phyloP scores from a whole-genome alignment of 768 basidiomycete species.

The Naganishia antarctica region DNA sequence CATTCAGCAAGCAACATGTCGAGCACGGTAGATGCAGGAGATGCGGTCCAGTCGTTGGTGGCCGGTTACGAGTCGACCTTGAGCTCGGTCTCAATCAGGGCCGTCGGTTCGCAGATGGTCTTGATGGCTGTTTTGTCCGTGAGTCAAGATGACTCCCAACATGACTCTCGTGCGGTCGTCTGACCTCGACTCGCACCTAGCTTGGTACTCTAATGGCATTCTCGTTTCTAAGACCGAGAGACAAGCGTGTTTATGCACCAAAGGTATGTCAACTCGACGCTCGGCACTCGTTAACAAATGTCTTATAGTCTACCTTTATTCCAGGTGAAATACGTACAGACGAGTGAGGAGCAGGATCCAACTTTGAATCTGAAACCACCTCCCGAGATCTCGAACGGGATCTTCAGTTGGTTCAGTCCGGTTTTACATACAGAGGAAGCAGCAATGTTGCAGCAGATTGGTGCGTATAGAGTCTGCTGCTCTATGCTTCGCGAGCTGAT shows the following conservation, averaged over 20 bases:
- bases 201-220: slow-evolving; percentile 55
- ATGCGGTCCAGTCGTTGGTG: slow-evolving; percentile 35
- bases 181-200: slow-evolving; percentile 22
- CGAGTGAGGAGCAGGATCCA: slow-evolving; percentile 44
- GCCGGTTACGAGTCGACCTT: slow-evolving; percentile 40
- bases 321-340: slow-evolving; percentile 72
- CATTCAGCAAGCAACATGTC: not conserved
- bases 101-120: slow-evolving; percentile 49
- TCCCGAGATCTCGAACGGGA: slow-evolving; percentile 66
- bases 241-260: slow-evolving; percentile 87
- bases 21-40: slow-evolving; percentile 3
- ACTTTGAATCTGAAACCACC: slow-evolving; percentile 48
- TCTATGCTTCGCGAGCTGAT: not conserved
- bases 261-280: slow-evolving; percentile 50
- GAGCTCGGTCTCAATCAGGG: slow-evolving; percentile 46
- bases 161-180: not conserved
- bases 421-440: slow-evolving; percentile 77
- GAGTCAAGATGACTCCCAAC: slow-evolving; percentile 8
- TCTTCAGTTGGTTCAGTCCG: slow-evolving; percentile 86
- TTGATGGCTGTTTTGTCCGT: slow-evolving; percentile 49
- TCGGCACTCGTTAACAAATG: not conserved
- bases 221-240: slow-evolving; percentile 79
- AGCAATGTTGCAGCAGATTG: slow-evolving; percentile 61
- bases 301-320: not conserved
- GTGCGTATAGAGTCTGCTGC: slow-evolving; percentile 28